Evolutionary conservation across 176 grass and related monocot genomes (phyloP).

Genomic region (Rhynchospora breviuscula): DNA sequence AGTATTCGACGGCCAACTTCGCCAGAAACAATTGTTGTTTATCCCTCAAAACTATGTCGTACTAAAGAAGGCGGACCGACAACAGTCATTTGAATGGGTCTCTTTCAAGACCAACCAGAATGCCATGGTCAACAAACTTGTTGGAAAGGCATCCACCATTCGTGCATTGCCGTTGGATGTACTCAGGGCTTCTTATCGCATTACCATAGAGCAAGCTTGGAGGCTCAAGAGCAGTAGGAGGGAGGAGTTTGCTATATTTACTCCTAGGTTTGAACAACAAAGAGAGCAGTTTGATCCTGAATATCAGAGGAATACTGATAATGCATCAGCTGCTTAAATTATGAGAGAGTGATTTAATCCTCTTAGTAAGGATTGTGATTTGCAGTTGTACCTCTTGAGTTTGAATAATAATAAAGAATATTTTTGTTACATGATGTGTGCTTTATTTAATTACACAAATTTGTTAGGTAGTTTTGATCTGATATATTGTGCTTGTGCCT

Average conservation of each 20-base stretch:
- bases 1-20: constrained; percentile 23
- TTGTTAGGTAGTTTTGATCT: no score
- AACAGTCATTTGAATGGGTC: constrained; percentile 16
- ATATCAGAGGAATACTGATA: not conserved
- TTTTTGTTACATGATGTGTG: not conserved
- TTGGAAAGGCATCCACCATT: constrained; percentile 17
- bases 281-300: not conserved
- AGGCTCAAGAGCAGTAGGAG: constrained; percentile 26
- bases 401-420: constrained; percentile 2
- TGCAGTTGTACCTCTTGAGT: not conserved
- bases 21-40: constrained; percentile 19
- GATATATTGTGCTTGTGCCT: no score
- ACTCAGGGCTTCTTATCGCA: constrained; percentile 1
- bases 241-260: constrained; percentile 20
- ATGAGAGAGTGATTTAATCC: not conserved
- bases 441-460: no score
- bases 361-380: not conserved
- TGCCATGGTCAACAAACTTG: constrained; percentile 3
- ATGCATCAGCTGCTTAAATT: not conserved
- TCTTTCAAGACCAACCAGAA: constrained; percentile 31
- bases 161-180: constrained; percentile 22
- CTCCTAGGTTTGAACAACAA: constrained; percentile 4
- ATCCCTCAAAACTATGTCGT: constrained; percentile 21
- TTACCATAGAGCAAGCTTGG: constrained; percentile 23
- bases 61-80: not conserved